Percentiles rank a stretch among this genome's conserved stretches.
Evolutionary conservation across 2,329 filamentous ascomycete species (phyloP).

Genomic region (Scleromitrula shiraiana): DNA sequence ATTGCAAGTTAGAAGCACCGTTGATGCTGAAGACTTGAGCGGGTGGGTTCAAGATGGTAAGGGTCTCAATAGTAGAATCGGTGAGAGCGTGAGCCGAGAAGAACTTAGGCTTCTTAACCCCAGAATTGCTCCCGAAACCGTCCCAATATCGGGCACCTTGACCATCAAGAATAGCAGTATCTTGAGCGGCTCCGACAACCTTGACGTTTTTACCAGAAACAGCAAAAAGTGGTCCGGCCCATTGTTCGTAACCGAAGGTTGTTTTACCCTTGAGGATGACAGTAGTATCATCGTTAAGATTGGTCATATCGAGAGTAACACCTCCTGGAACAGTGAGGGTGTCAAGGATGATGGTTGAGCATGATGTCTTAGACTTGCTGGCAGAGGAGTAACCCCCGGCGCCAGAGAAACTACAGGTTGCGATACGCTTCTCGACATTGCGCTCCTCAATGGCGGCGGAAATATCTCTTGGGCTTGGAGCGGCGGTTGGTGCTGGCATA

Average conservation of each 20-base stretch:
- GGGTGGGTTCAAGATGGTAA: constrained; percentile 46
- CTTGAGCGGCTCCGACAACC: constrained; percentile 46
- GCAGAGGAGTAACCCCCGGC: constrained; percentile 34
- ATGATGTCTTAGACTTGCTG: constrained; percentile 41
- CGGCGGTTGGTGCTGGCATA: not conserved
- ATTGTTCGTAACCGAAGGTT: constrained; percentile 58
- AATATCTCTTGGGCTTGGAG: not conserved
- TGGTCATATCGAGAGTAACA: constrained; percentile 50
- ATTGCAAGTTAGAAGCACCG: constrained; percentile 33
- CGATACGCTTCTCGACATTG: constrained; percentile 14
- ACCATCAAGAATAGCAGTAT: constrained; percentile 45
- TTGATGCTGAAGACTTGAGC: constrained; percentile 37
- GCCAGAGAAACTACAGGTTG: constrained; percentile 48
- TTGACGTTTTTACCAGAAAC: constrained; percentile 49
- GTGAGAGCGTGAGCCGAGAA: constrained; percentile 46
- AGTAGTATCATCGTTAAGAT: constrained; percentile 39
- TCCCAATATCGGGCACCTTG: constrained; percentile 54
- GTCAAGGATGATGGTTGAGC: constrained; percentile 45
- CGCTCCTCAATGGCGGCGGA: not conserved
- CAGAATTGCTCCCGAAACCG: constrained; percentile 19
- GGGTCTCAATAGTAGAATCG: constrained; percentile 38
- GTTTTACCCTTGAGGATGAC: constrained; percentile 57
- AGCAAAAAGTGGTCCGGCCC: constrained; percentile 54
- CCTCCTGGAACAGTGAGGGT: constrained; percentile 49
- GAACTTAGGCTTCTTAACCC: constrained; percentile 49